Evolutionary conservation across 371 early-diverging fungal species (phyloP).

Genomic region (Apophysomyces elegans): DNA sequence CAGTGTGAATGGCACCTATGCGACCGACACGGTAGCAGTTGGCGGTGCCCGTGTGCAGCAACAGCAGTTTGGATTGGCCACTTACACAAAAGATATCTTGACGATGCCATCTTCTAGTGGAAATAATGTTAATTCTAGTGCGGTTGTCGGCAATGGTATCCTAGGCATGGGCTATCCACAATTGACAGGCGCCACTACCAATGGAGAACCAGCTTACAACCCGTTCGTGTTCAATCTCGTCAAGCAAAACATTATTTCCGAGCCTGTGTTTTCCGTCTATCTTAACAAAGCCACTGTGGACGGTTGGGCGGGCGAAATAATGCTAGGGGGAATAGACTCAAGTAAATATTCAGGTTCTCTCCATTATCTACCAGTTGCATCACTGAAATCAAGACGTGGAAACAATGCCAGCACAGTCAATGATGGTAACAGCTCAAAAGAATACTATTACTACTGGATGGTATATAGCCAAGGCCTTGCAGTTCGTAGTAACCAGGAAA

Average conservation of each 20-base stretch:
- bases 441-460: conserved; percentile 50
- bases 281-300: conserved; percentile 30
- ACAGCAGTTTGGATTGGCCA: conserved; percentile 50
- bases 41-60: conserved; percentile 41
- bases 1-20: conserved; percentile 35
- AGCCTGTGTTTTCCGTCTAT: conserved; percentile 49
- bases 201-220: conserved; percentile 34
- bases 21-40: conserved; percentile 28
- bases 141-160: conserved; percentile 48
- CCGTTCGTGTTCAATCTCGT: conserved; percentile 51
- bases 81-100: conserved; percentile 36
- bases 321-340: conserved; percentile 62
- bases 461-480: conserved; percentile 50
- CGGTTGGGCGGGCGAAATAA: conserved; percentile 59
- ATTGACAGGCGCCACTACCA: conserved; percentile 38
- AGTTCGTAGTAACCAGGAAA: conserved; percentile 25
- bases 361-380: conserved; percentile 49
- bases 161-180: conserved; percentile 52
- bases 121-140: not conserved
- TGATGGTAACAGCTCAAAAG: conserved; percentile 4
- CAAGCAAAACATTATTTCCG: conserved; percentile 34
- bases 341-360: conserved; percentile 56
- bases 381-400: conserved; percentile 20
- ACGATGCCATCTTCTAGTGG: conserved; percentile 30
- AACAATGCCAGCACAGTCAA: not conserved